Conservation (phyloP, 2,329 filamentous ascomycete species). For the Myrmaecium sp. region DNA sequence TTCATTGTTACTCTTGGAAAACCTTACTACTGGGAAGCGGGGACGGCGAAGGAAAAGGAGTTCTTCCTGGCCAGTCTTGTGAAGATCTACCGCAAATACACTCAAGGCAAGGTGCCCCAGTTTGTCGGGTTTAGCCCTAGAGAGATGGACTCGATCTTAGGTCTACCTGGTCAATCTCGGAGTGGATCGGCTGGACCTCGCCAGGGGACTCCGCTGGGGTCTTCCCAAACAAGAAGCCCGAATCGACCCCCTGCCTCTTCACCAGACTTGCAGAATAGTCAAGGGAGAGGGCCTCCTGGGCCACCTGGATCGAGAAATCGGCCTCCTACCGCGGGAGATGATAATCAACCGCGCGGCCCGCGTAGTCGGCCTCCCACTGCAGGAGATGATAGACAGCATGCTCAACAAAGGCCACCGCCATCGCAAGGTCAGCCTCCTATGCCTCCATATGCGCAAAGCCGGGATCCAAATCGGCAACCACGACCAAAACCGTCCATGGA, state of each 20-base stretch:
- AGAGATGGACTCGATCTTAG: slow-evolving; percentile 61
- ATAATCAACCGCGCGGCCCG: slow-evolving; percentile 11
- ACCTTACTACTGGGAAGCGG: slow-evolving; percentile 92
- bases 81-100: slow-evolving; percentile 96
- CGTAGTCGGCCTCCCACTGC: slow-evolving; percentile 13
- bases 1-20: slow-evolving; percentile 84
- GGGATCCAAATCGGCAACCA: slow-evolving; percentile 8
- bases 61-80: slow-evolving; percentile 94
- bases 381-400: slow-evolving; percentile 13
- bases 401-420: slow-evolving; percentile 6
- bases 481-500: slow-evolving; percentile 18
- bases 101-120: slow-evolving; percentile 63
- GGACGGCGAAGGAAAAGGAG: slow-evolving; percentile 89
- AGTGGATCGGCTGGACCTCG: slow-evolving; percentile 3
- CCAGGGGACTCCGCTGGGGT: slow-evolving; percentile 1
- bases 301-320: slow-evolving; percentile 7
- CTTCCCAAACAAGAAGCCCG: slow-evolving; percentile 1
- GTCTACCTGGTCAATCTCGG: slow-evolving; percentile 16
- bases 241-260: background rate
- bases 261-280: slow-evolving; percentile 1
- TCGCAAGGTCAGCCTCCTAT: slow-evolving; percentile 1
- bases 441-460: slow-evolving; percentile 6
- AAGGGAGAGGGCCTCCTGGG: too few species aligned
- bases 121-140: slow-evolving; percentile 67
- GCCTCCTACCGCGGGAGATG: slow-evolving; percentile 14